Evolutionary conservation across 2,329 filamentous ascomycete species (phyloP), one percentile per base, ranked within the genome.

Genomic region (Cladophialophora carrionii): DNA sequence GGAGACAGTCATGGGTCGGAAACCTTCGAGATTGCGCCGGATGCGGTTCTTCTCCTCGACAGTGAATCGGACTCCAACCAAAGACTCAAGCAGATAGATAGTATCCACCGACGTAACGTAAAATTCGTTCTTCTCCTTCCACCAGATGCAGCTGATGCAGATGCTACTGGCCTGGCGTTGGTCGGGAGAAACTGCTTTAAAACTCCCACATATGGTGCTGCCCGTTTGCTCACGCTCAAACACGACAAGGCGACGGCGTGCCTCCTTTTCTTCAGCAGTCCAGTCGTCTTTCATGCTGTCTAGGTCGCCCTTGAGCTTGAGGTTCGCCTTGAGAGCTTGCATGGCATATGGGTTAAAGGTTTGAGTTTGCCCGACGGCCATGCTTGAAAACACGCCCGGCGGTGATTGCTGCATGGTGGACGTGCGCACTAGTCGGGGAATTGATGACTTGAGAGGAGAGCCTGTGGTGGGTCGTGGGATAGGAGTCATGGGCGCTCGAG

Each of bases 1-100:
- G 71, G 92, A 96, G 20, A 99, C 92, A 0, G 95, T 99, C 69
- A 92, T 80, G 0, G 95, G 95, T 41, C 91, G 88, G 81, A 96
- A 98, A 0, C 93, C 93, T 76, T 99, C 95, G 37, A 99, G 83
- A 74, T 99, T 99, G 68, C 95, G 88, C 32, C 95, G 89, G 72
- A 99, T 98, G 59, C 95, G 88, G 77, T 99, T 99, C 86, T 98
- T 99, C 82, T 98, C 95, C 76, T 98, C 94, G 4, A 98, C 93
- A 0, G 90, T 94, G 79, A 98, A 99, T 31, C 91, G 86, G 53
- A 88, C 87, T 0, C 87, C 91, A 7, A 98, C 91, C 6, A 99
- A 84, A 70, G 94, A 90, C 79, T 98, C 95, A 2, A 99, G 83
- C n/a, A 99, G 84, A 72, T 90, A 90, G 72, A 99, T 98, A 1